Evolutionary conservation across 2,329 filamentous ascomycete species (phyloP).

Genomic region (Oidium heveae): DNA sequence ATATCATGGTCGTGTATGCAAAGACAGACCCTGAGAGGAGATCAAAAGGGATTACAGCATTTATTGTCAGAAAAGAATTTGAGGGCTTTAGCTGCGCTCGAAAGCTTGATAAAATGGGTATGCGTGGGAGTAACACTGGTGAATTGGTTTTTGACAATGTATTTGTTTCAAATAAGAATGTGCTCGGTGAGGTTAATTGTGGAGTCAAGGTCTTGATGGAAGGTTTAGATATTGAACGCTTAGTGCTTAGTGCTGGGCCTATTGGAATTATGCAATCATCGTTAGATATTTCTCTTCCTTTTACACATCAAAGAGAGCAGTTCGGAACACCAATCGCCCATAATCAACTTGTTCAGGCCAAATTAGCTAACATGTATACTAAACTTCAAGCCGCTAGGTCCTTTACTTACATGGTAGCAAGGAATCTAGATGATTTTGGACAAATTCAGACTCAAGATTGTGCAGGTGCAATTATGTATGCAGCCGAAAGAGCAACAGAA

Average conservation of each 20-base stretch:
- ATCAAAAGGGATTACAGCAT: conserved; percentile 84
- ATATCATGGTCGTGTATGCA: conserved; percentile 83
- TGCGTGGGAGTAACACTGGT: conserved; percentile 90
- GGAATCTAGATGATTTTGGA: conserved; percentile 51
- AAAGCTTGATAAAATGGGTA: conserved; percentile 94
- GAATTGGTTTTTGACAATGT: conserved; percentile 79
- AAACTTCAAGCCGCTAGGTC: conserved; percentile 63
- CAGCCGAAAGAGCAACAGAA: conserved; percentile 74
- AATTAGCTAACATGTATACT: conserved; percentile 92
- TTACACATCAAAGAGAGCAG: conserved; percentile 70
- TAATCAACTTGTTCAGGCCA: conserved; percentile 82
- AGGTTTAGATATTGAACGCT: conserved; percentile 74
- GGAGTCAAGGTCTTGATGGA: conserved; percentile 90
- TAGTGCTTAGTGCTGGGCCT: conserved; percentile 77
- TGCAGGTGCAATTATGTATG: conserved; percentile 79
- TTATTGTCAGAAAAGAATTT: conserved; percentile 48
- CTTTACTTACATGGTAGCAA: conserved; percentile 70
- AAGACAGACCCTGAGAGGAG: conserved; percentile 64
- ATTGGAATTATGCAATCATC: conserved; percentile 85
- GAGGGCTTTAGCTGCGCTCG: conserved; percentile 65
- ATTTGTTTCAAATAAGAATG: conserved; percentile 61
- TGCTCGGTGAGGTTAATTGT: conserved; percentile 55
- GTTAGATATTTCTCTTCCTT: conserved; percentile 67
- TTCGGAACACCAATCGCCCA: conserved; percentile 70
- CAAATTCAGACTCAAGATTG: conserved; percentile 69